These are phyloP conservation scores for Filobasidium uniguttulatum DNA, from an alignment of 1,284 basidiomycete species.

Conservation along the genomic window DNA sequence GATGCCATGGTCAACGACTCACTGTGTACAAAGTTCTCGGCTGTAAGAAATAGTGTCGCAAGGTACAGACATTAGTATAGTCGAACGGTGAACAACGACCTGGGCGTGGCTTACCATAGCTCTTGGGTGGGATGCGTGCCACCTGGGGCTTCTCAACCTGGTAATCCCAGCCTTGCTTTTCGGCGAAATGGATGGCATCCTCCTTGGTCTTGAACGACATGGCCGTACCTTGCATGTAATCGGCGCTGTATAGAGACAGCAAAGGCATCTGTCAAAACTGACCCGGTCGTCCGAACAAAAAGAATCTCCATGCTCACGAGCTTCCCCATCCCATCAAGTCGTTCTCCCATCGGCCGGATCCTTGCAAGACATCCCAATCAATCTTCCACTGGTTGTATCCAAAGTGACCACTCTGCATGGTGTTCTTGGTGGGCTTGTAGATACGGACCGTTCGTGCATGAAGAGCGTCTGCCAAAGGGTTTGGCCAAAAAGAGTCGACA, in stretches of 20 bases:
- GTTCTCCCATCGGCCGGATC: conserved; percentile 91
- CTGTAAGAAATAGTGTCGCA: conserved; percentile 13
- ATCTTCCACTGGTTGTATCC: conserved; percentile 85
- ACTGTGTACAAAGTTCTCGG: conserved; percentile 71
- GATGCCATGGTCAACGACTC: not conserved
- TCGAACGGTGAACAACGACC: not conserved
- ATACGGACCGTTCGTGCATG: conserved; percentile 79
- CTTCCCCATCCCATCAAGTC: conserved; percentile 96
- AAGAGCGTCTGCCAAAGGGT: conserved; percentile 50
- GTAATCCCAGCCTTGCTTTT: conserved; percentile 39
- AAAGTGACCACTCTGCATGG: conserved; percentile 82
- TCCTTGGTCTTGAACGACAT: conserved; percentile 78
- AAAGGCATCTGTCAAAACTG: not conserved
- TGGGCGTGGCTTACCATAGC: conserved; percentile 47
- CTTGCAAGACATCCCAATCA: conserved; percentile 83
- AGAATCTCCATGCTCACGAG: conserved; percentile 47
- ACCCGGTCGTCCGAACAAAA: not conserved
- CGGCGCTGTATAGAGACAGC: conserved; percentile 50
- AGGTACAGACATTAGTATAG: not conserved
- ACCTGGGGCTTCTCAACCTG: conserved; percentile 53
- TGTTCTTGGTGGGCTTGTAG: conserved; percentile 84
- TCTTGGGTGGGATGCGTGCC: conserved; percentile 74
- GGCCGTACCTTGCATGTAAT: conserved; percentile 91
- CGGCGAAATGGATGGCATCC: conserved; percentile 74
- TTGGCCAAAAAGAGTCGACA: too few species aligned